Percentiles rank a stretch among this genome's conserved stretches.
phyloP scores from a whole-genome alignment of 352 stramenopile genomes.

The Phytophthora macrochlamydospora region DNA sequence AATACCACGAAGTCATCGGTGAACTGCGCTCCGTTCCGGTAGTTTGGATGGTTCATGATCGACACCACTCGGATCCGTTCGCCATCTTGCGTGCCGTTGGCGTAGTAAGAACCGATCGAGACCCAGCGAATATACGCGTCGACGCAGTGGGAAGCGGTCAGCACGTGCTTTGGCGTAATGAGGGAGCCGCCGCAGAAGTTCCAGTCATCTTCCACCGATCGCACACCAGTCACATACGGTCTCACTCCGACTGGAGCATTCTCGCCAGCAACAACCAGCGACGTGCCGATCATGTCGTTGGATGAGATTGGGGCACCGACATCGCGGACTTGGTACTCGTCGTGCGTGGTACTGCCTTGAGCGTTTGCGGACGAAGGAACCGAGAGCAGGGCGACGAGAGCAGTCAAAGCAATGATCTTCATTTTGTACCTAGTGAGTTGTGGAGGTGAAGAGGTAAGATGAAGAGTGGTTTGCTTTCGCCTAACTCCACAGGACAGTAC shows the following conservation, averaged over 20 bases:
- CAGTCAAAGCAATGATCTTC: background rate
- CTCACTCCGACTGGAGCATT: slow-evolving; percentile 26
- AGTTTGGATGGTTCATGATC: background rate
- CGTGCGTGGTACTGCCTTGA: background rate
- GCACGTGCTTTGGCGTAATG: background rate
- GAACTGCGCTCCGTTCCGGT: background rate
- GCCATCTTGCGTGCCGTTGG: slow-evolving; percentile 2
- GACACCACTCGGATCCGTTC: background rate
- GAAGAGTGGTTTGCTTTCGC: no score
- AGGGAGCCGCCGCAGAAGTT: slow-evolving; percentile 1
- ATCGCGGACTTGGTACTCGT: background rate
- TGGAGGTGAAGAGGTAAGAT: no score
- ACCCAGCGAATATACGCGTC: background rate
- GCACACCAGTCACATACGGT: slow-evolving; percentile 25
- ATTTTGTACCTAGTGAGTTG: background rate
- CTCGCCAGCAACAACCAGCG: background rate
- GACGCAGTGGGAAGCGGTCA: background rate
- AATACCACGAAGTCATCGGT: slow-evolving; percentile 48
- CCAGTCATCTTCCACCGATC: slow-evolving; percentile 1
- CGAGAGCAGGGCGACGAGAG: background rate
- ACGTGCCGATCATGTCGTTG: slow-evolving; percentile 17
- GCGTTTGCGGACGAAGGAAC: background rate
- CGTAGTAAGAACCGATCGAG: slow-evolving; percentile 1
- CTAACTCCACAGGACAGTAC: no score
- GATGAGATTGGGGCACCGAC: slow-evolving; percentile 20